A percentile compares a stretch with the other conserved stretches of the same genome.
These are phyloP conservation scores for Lentinula boryana DNA, from an alignment of 768 basidiomycete species.

Conservation along the genomic window DNA sequence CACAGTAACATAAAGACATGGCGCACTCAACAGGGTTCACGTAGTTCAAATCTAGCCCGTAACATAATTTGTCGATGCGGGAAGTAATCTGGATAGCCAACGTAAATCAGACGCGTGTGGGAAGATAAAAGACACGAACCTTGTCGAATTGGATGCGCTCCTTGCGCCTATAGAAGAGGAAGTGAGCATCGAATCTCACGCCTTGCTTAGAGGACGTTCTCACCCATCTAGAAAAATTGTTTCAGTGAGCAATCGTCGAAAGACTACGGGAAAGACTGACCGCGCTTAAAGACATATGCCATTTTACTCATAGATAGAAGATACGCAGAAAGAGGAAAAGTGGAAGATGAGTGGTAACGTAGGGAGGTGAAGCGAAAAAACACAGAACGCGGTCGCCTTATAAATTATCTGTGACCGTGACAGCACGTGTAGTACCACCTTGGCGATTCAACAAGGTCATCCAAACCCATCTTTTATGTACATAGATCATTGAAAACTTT, in stretches of 20 bases:
- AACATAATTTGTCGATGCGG: slow-evolving; percentile 85
- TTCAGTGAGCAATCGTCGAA: not conserved
- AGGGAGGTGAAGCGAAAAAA: not conserved
- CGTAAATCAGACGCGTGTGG: slow-evolving; percentile 13
- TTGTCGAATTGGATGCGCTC: slow-evolving; percentile 94
- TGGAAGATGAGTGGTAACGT: not conserved
- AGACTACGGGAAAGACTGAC: slow-evolving; percentile 13
- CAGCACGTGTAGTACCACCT: not conserved
- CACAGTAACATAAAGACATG: not conserved
- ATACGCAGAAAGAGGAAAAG: not conserved
- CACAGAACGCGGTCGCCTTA: not conserved
- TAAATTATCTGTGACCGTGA: slow-evolving; percentile 6
- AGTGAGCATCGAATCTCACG: slow-evolving; percentile 1
- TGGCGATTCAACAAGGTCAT: slow-evolving; percentile 1
- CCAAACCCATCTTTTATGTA: not conserved
- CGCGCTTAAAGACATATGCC: slow-evolving; percentile 29
- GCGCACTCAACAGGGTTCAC: slow-evolving; percentile 90
- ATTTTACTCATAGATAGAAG: not conserved
- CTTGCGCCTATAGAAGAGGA: slow-evolving; percentile 51
- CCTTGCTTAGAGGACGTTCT: slow-evolving; percentile 14
- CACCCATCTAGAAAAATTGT: slow-evolving; percentile 9
- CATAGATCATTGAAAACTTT: not conserved
- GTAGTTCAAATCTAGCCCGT: slow-evolving; percentile 89
- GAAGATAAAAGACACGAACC: slow-evolving; percentile 32
- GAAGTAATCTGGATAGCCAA: slow-evolving; percentile 63